Evolutionary conservation across 192 early-diverging fungal species (phyloP).

Genomic region (Phycomyces nitens): DNA sequence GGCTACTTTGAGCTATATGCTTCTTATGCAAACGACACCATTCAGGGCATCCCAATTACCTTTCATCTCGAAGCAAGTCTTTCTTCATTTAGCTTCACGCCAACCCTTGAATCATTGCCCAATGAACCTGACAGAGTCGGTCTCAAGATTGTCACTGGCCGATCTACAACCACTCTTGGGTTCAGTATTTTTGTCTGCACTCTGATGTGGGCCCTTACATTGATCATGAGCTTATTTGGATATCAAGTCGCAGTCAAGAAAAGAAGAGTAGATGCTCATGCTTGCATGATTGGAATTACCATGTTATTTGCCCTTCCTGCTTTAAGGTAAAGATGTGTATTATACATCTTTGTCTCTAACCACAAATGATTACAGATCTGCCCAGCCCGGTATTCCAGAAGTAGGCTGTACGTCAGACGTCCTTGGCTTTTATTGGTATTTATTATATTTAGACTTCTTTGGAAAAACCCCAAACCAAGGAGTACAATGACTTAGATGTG

Average conservation of each 20-base stretch:
- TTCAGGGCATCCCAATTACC: slow-evolving; percentile 40
- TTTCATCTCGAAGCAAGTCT: slow-evolving; percentile 41
- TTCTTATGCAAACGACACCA: slow-evolving; percentile 31
- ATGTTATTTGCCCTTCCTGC: slow-evolving; percentile 42
- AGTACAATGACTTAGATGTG: neutral
- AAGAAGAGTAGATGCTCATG: slow-evolving; percentile 39
- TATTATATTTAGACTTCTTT: neutral
- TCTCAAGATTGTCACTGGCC: slow-evolving; percentile 37
- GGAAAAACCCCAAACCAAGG: no score
- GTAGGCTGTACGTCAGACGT: slow-evolving; percentile 49
- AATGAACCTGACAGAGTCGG: slow-evolving; percentile 31
- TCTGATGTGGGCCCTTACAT: slow-evolving; percentile 46
- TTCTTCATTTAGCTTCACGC: slow-evolving; percentile 42
- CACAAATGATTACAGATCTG: slow-evolving; percentile 19
- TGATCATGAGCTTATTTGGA: slow-evolving; percentile 42
- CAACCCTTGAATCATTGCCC: slow-evolving; percentile 15
- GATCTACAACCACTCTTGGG: slow-evolving; percentile 45
- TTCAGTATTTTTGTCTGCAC: slow-evolving; percentile 47
- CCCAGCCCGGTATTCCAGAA: slow-evolving; percentile 43
- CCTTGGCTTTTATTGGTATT: slow-evolving; percentile 46
- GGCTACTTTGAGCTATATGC: slow-evolving; percentile 45
- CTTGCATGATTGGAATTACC: slow-evolving; percentile 40
- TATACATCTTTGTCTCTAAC: neutral
- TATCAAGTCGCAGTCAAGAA: slow-evolving; percentile 41
- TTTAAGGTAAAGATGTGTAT: slow-evolving; percentile 10